These are phyloP conservation scores for Pythium diclinum DNA, from an alignment of 352 stramenopile species.

Conservation along the genomic window DNA sequence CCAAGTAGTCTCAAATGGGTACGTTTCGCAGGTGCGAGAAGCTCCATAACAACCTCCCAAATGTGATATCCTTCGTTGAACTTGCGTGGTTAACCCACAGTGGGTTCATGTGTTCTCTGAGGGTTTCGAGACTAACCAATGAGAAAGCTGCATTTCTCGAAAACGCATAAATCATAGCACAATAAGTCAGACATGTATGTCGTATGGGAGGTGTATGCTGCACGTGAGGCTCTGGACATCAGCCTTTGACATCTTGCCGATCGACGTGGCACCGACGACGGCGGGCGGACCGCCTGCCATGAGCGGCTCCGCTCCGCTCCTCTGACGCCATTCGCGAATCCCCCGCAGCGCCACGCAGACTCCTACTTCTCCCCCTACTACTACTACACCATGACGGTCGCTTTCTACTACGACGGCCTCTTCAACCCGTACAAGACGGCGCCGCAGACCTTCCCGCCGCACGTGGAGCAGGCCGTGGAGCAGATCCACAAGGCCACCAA, in stretches of 20 bases:
- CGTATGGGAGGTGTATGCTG: neutral
- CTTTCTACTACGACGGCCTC: constrained; percentile 29
- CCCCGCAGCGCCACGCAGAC: neutral
- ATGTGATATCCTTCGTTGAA: neutral
- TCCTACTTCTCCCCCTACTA: neutral
- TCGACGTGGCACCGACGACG: neutral
- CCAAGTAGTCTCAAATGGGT: constrained; percentile 24
- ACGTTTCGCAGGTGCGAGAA: neutral
- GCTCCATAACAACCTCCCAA: neutral
- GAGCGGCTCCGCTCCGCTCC: constrained; percentile 1
- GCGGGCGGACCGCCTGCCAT: neutral
- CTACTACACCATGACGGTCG: constrained; percentile 27
- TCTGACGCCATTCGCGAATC: constrained; percentile 15
- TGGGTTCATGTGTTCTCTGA: neutral
- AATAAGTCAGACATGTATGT: neutral
- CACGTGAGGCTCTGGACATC: neutral
- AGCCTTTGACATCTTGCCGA: neutral
- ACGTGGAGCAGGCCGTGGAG: constrained; percentile 55
- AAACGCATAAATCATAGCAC: neutral
- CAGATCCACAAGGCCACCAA: constrained; percentile 61
- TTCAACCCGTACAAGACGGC: constrained; percentile 22
- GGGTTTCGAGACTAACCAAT: neutral
- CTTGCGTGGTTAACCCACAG: neutral
- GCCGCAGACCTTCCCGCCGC: constrained; percentile 28
- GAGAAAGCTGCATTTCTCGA: neutral